Percentiles rank a stretch among this genome's conserved stretches.
Evolutionary conservation across 345 rosid genomes (phyloP).

Genomic region (Raphanus raphanistrum): DNA sequence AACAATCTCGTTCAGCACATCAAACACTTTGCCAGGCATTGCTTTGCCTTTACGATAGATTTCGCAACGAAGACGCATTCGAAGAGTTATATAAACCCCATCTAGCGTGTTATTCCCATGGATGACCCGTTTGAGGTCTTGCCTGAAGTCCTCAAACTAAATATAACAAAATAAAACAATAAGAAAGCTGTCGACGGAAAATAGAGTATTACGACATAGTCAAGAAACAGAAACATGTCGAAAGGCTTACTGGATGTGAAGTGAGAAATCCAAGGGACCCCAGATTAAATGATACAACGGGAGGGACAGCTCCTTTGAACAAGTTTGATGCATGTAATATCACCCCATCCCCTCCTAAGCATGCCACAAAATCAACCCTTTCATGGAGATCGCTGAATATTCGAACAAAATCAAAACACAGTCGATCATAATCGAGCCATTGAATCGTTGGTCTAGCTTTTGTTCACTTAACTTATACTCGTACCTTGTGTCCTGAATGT

Average conservation of each 20-base stretch:
- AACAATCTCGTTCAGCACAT: conserved; percentile 86
- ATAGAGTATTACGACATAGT: background rate
- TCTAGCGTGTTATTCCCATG: conserved; percentile 80
- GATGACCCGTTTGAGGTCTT: conserved; percentile 81
- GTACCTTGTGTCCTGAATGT: conserved; percentile 96
- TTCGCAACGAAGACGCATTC: conserved; percentile 93
- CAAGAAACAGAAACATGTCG: conserved; percentile 7
- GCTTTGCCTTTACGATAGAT: conserved; percentile 86
- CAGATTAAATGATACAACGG: conserved; percentile 93
- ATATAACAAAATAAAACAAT: conserved; percentile 14
- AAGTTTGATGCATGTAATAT: conserved; percentile 93
- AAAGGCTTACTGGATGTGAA: conserved; percentile 72
- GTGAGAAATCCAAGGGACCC: conserved; percentile 99
- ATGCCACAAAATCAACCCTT: conserved; percentile 96
- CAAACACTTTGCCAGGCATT: conserved; percentile 92
- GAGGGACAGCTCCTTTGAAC: conserved; percentile 91
- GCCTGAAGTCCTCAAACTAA: conserved; percentile 80
- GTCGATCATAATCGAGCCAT: background rate
- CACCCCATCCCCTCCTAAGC: conserved; percentile 98
- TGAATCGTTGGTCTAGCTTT: conserved; percentile 25
- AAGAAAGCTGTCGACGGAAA: conserved; percentile 14
- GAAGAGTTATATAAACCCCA: conserved; percentile 94
- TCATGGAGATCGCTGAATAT: conserved; percentile 86
- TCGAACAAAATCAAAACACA: conserved; percentile 12
- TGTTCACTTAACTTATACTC: background rate